Conservation (phyloP, 2,329 filamentous ascomycete species). For the Calonectria multiphialidica region DNA sequence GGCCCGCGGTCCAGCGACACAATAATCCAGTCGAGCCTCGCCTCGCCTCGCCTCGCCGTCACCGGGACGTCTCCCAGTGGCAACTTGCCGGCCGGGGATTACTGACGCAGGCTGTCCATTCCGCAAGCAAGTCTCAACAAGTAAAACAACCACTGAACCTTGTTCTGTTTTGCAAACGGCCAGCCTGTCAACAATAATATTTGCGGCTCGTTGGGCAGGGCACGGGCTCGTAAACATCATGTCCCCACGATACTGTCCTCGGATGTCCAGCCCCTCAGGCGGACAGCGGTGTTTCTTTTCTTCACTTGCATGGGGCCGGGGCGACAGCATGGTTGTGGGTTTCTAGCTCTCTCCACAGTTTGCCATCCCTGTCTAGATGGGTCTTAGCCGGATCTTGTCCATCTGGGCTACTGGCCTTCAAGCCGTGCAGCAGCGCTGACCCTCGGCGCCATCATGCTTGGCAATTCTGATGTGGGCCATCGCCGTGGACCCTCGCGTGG, state of each 20-base stretch:
- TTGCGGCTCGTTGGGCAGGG: neutral
- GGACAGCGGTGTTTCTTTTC: constrained; percentile 15
- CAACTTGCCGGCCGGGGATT: neutral
- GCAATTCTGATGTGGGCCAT: constrained; percentile 20
- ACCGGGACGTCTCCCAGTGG: neutral
- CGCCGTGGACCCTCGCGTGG: neutral
- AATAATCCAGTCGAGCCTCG: constrained; percentile 1
- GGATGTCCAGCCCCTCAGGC: constrained; percentile 1
- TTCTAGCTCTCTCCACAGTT: constrained; percentile 31
- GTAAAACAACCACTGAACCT: neutral
- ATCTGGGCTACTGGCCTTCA: constrained; percentile 25
- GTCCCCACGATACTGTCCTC: neutral
- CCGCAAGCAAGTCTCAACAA: neutral
- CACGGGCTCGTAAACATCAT: neutral
- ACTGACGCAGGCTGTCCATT: neutral
- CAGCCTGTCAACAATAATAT: neutral
- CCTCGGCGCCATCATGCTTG: constrained; percentile 31
- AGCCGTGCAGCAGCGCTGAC: constrained; percentile 26
- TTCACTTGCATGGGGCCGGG: constrained; percentile 18
- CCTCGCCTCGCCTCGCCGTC: neutral
- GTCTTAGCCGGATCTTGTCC: constrained; percentile 32
- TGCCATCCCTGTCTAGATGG: constrained; percentile 27
- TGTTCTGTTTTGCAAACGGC: neutral
- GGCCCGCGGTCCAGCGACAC: constrained; percentile 2
- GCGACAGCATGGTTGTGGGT: constrained; percentile 14